Percentiles rank a stretch among this genome's conserved stretches.
These are phyloP conservation scores for Blastobotrys serpentis DNA, from an alignment of 1,139 yeast genomes.

Conservation along the genomic window DNA sequence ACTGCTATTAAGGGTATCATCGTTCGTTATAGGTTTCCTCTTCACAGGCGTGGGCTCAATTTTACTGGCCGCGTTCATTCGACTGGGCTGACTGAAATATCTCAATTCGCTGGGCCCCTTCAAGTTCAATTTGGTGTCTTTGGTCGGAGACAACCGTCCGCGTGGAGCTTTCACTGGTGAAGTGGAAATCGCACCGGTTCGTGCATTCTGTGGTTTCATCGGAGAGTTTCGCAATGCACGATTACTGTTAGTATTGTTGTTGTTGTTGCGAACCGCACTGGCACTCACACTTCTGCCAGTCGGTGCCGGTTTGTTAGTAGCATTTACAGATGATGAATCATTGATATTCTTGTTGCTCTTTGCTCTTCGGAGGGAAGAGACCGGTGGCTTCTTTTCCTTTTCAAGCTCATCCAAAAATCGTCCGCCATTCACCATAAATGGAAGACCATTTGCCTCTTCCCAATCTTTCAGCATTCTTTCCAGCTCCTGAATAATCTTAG, in stretches of 20 bases:
- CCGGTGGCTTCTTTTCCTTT: constrained; percentile 24
- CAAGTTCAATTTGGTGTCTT: background rate
- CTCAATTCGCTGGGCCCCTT: background rate
- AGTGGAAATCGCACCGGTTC: constrained; percentile 12
- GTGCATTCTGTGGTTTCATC: background rate
- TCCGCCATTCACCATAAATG: constrained; percentile 37
- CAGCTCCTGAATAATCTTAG: constrained; percentile 56
- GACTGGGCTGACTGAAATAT: constrained; percentile 2
- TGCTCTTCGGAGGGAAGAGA: background rate
- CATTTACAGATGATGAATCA: no score
- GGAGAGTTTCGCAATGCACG: background rate
- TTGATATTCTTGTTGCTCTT: background rate
- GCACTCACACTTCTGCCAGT: constrained; percentile 11
- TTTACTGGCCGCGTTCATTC: background rate
- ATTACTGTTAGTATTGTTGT: background rate
- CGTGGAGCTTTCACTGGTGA: constrained; percentile 11
- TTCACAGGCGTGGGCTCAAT: background rate
- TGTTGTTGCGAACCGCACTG: constrained; percentile 1
- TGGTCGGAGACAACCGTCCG: constrained; percentile 5
- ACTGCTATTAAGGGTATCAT: constrained; percentile 1
- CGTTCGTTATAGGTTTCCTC: background rate
- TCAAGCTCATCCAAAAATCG: constrained; percentile 29
- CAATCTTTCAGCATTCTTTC: constrained; percentile 49
- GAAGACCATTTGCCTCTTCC: constrained; percentile 43
- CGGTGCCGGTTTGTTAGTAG: background rate